Evolutionary conservation across 177 flowering plant species (phyloP).

Genomic region (Vitis hybrid): DNA sequence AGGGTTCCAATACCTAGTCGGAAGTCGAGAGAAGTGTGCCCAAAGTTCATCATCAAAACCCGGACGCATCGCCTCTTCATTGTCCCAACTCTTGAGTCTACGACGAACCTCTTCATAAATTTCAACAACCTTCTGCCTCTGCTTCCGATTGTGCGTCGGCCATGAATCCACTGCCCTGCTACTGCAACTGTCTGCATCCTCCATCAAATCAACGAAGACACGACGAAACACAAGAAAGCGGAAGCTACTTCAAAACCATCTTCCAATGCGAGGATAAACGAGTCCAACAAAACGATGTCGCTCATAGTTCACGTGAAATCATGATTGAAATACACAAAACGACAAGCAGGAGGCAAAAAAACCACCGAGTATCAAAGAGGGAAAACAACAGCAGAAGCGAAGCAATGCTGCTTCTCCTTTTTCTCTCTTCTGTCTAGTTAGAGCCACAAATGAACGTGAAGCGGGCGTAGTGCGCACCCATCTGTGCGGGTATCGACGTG

Average conservation of each 20-base stretch:
- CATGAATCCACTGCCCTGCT: constrained; percentile 35
- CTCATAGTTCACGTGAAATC: too few species aligned
- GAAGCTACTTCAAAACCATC: too few species aligned
- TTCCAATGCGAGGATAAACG: neutral
- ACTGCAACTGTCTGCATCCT: constrained; percentile 43
- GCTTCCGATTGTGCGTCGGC: constrained; percentile 21
- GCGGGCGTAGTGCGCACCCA: constrained; percentile 23
- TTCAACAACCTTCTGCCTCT: constrained; percentile 29
- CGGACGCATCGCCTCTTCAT: constrained; percentile 34
- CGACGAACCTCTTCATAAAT: constrained; percentile 35
- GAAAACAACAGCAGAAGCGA: neutral
- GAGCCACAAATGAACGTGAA: constrained; percentile 1
- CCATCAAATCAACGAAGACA: constrained; percentile 15
- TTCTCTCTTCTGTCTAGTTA: neutral
- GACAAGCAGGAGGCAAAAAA: neutral
- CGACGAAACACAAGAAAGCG: too few species aligned
- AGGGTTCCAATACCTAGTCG: constrained; percentile 32
- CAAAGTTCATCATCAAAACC: constrained; percentile 53
- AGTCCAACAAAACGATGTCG: too few species aligned
- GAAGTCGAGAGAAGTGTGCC: constrained; percentile 47
- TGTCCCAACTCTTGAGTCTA: constrained; percentile 32
- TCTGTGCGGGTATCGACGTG: constrained; percentile 19
- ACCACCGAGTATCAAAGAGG: neutral
- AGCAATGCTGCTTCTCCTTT: neutral
- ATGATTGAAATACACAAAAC: too few species aligned